A percentile compares a stretch with the other conserved stretches of the same genome.
Evolutionary conservation across 2,329 filamentous ascomycete genomes (phyloP).

Genomic region (Venturia nashicola): DNA sequence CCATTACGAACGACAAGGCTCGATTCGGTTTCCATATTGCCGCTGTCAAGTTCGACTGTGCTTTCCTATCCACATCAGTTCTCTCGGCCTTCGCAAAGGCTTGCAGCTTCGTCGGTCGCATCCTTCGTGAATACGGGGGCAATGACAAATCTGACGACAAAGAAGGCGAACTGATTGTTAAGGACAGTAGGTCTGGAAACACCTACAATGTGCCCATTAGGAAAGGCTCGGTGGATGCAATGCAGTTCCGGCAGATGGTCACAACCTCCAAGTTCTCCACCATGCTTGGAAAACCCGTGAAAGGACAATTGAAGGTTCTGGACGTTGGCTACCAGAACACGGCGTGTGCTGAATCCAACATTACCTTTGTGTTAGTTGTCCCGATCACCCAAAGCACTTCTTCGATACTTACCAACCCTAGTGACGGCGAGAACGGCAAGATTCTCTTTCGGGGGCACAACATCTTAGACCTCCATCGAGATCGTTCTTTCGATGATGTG

Average conservation of each 20-base stretch:
- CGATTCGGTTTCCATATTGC: neutral
- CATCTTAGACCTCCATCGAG: neutral
- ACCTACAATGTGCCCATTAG: neutral
- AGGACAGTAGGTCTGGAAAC: constrained; percentile 1
- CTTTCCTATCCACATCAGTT: neutral
- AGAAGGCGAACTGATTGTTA: neutral
- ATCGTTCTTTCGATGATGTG: neutral
- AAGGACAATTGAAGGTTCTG: neutral
- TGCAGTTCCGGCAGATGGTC: neutral
- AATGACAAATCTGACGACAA: neutral
- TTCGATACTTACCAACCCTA: neutral
- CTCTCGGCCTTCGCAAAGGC: neutral
- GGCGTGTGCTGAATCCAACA: neutral
- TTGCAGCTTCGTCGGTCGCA: neutral
- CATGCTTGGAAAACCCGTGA: neutral
- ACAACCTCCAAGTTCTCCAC: neutral
- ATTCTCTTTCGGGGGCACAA: neutral
- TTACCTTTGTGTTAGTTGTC: neutral
- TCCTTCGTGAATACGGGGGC: neutral
- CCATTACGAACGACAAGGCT: neutral
- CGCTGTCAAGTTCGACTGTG: neutral
- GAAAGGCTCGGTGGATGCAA: neutral
- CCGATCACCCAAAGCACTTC: neutral
- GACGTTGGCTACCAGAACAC: neutral
- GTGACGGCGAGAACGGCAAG: neutral